These are phyloP conservation scores for Ramularia collo-cygni DNA, from an alignment of 2,329 filamentous ascomycete genomes.

Conservation along the genomic window DNA sequence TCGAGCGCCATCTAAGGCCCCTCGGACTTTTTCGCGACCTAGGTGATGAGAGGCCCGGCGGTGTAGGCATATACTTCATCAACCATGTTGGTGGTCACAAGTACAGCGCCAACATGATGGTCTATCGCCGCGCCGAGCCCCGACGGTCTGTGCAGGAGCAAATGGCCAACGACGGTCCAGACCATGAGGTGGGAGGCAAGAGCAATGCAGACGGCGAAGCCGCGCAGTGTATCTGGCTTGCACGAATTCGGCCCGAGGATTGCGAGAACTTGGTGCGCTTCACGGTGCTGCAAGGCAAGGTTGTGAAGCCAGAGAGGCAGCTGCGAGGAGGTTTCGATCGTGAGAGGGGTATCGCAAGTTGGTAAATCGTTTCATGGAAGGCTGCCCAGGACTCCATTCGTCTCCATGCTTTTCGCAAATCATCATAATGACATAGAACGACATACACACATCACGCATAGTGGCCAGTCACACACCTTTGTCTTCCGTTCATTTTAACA, in stretches of 20 bases:
- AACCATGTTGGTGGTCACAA: slow-evolving; percentile 96
- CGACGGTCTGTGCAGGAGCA: slow-evolving; percentile 21
- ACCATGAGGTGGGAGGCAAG: slow-evolving; percentile 33
- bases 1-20: slow-evolving; percentile 80
- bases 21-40: slow-evolving; percentile 80
- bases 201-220: slow-evolving; percentile 46
- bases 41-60: slow-evolving; percentile 80
- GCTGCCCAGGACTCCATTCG: no score
- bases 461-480: no score
- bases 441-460: no score
- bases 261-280: slow-evolving; percentile 88
- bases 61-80: slow-evolving; percentile 94
- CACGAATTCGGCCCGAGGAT: slow-evolving; percentile 75
- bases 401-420: no score
- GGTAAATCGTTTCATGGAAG: slow-evolving; percentile 47
- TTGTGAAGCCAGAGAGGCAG: slow-evolving; percentile 82
- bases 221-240: slow-evolving; percentile 88
- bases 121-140: slow-evolving; percentile 61
- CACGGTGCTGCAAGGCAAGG: slow-evolving; percentile 86
- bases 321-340: slow-evolving; percentile 87
- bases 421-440: no score
- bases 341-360: slow-evolving; percentile 72
- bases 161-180: slow-evolving; percentile 17
- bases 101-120: slow-evolving; percentile 88
- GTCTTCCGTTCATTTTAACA: no score